Percentiles rank a stretch among this genome's conserved stretches.
Evolutionary conservation across 2,329 filamentous ascomycete species (phyloP).

Genomic region (Sporothrix globosa): DNA sequence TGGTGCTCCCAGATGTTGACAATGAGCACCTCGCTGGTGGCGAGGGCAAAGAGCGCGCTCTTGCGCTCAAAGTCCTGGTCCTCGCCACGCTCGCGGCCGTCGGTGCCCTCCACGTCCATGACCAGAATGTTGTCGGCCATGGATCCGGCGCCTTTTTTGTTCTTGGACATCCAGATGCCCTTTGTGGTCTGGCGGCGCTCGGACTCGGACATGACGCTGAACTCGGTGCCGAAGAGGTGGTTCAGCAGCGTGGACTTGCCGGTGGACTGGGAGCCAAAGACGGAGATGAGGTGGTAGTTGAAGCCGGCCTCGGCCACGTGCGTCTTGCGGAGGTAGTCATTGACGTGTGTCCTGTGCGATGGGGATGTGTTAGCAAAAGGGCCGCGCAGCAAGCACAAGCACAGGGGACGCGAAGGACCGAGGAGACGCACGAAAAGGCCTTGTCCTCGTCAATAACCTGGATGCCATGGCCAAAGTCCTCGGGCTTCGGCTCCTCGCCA

Average conservation of each 20-base stretch:
- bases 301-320: constrained; percentile 87
- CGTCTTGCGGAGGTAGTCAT: constrained; percentile 78
- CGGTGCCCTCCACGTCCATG: constrained; percentile 98
- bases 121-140: constrained; percentile 99
- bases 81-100: constrained; percentile 92
- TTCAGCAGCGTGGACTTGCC: constrained; percentile 98
- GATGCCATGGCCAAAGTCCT: constrained; percentile 86
- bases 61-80: constrained; percentile 99
- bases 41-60: constrained; percentile 93
- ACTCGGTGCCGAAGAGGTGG: constrained; percentile 90
- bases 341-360: constrained; percentile 67
- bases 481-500: constrained; percentile 64
- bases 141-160: constrained; percentile 67
- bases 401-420: too few relatives aligned
- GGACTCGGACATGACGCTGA: constrained; percentile 96
- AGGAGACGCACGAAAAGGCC: constrained; percentile 79
- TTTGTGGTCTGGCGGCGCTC: constrained; percentile 97
- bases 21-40: constrained; percentile 95
- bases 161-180: constrained; percentile 99
- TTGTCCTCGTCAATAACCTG: constrained; percentile 97
- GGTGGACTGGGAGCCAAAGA: constrained; percentile 97
- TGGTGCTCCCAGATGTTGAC: constrained; percentile 99
- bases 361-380: constrained; percentile 32
- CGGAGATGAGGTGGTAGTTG: constrained; percentile 98
- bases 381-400: background rate